Percentiles rank a stretch among this genome's conserved stretches.
Evolutionary conservation across 129 eudicot genomes (phyloP).

Genomic region (Ambrosia trifida): DNA sequence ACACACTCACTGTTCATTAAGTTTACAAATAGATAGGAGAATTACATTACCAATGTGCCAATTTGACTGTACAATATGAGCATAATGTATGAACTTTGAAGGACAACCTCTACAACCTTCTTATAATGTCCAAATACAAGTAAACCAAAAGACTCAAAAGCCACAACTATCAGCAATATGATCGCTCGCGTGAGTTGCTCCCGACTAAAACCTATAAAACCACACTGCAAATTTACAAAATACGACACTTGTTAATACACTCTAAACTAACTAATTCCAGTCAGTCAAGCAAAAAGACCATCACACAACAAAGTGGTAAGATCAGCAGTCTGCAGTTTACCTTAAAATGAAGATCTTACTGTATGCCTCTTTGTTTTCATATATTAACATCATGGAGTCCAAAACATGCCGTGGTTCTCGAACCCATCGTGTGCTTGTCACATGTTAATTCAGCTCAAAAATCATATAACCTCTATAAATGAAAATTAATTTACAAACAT

Average conservation of each 20-base stretch:
- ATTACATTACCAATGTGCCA: no score
- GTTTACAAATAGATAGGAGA: no score
- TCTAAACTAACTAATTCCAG: neutral
- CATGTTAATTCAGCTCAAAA: slow-evolving; percentile 3
- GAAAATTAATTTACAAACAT: slow-evolving; percentile 29
- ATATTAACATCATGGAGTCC: slow-evolving; percentile 7
- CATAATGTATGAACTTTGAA: neutral
- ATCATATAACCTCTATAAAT: slow-evolving; percentile 7
- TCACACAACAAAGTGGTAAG: no score
- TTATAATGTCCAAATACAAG: slow-evolving; percentile 5
- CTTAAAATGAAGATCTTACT: slow-evolving; percentile 17
- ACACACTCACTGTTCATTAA: no score
- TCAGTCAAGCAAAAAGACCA: neutral
- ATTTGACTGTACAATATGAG: neutral
- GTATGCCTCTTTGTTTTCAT: slow-evolving; percentile 8
- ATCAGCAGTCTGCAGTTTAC: neutral
- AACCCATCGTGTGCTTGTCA: neutral
- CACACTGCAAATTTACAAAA: slow-evolving; percentile 14
- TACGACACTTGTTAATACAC: neutral
- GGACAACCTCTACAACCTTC: slow-evolving; percentile 13
- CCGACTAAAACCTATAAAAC: slow-evolving; percentile 19
- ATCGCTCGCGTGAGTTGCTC: slow-evolving; percentile 8
- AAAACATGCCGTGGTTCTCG: slow-evolving; percentile 5
- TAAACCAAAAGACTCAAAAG: slow-evolving; percentile 9
- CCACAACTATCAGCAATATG: neutral